Evolutionary conservation across 2,329 filamentous ascomycete genomes (phyloP), one percentile per base, ranked within the genome.

Genomic region (Aspergillus jensenii): DNA sequence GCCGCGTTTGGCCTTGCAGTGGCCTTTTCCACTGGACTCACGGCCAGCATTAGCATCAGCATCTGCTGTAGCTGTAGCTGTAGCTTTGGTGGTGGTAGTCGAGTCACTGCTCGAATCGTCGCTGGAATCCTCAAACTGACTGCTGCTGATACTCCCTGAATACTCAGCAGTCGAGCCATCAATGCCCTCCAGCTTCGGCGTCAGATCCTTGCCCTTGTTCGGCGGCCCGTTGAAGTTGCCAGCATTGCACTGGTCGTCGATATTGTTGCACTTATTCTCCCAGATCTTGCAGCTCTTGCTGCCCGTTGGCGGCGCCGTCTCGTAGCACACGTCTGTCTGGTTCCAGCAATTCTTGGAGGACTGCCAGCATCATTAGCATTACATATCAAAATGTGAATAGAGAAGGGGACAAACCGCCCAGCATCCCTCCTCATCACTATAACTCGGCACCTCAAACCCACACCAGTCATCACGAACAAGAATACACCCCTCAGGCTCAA

Each of bases 381-480:
- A 17, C 1, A 17, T 17, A 17, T 17, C 17, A 1, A 17, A 17
- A 17, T 17, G 17, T 17, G 17, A 17, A 17, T 17, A 17, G 17
- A 17, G 17, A 17, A 17, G 17, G 23, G 14, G 46, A 69, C 70
- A 63, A 68, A 77, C 76, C 53, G 62, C 78, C 84, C 85, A 90
- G 78, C 89, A 91, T 14, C 81, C 81, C 1, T 68, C 68, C 68
- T 86, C 79, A 45, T 77, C 76, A 4, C 74, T 76, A 75, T 88
- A 90, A 8, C 73, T 65, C 0, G 82, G 71, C 1, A 90, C 79
- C 67, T 89, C 82, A 59, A 81, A 77, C 52, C 82, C 87, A 73
- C 87, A 90, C 88, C 88, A 91, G 76, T 91, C 90, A 58, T 78
- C 88, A 68, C 90, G 90, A 68, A 85, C 84, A 59, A 87, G 68